phyloP scores from a whole-genome alignment of 257 asterid genomes.

The Ehretia macrophylla region DNA sequence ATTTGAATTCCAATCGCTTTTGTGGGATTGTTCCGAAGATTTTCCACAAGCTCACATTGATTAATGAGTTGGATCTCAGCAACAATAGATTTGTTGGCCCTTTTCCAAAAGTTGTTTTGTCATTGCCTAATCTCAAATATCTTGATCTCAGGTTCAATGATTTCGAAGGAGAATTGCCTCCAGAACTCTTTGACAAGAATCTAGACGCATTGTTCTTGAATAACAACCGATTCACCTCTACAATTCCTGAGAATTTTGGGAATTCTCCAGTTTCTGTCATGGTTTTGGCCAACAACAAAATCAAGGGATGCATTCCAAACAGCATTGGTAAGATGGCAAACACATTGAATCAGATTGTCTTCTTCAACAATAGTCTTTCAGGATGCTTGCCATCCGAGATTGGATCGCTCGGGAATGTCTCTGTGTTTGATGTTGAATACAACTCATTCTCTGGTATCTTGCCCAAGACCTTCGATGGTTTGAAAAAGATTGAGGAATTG shows the following conservation, averaged over 20 bases:
- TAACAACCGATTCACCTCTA: conserved; percentile 22
- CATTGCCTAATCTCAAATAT: conserved; percentile 20
- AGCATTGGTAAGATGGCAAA: conserved; percentile 30
- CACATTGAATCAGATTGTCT: conserved; percentile 26
- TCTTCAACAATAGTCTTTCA: conserved; percentile 19
- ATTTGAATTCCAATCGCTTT: conserved; percentile 35
- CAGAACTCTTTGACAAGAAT: conserved; percentile 21
- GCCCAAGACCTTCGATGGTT: conserved; percentile 22
- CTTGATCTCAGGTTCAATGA: conserved; percentile 36
- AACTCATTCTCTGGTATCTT: conserved; percentile 24
- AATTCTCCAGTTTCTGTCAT: conserved; percentile 33
- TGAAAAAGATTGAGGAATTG: conserved; percentile 19
- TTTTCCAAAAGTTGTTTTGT: conserved; percentile 23
- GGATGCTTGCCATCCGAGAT: conserved; percentile 35
- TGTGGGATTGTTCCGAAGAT: conserved; percentile 34
- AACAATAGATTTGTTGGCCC: conserved; percentile 30
- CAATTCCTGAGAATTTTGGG: conserved; percentile 30
- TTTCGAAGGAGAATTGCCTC: conserved; percentile 32
- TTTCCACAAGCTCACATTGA: conserved; percentile 15
- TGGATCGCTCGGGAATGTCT: conserved; percentile 12
- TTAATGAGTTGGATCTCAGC: conserved; percentile 32
- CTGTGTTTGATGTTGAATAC: conserved; percentile 16
- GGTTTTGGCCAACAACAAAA: conserved; percentile 29
- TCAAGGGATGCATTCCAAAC: conserved; percentile 33
- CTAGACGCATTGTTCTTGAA: conserved; percentile 35